These are phyloP conservation scores for Hyaloscypha bicolor DNA, from an alignment of 495 filamentous ascomycete genomes.

Conservation along the genomic window DNA sequence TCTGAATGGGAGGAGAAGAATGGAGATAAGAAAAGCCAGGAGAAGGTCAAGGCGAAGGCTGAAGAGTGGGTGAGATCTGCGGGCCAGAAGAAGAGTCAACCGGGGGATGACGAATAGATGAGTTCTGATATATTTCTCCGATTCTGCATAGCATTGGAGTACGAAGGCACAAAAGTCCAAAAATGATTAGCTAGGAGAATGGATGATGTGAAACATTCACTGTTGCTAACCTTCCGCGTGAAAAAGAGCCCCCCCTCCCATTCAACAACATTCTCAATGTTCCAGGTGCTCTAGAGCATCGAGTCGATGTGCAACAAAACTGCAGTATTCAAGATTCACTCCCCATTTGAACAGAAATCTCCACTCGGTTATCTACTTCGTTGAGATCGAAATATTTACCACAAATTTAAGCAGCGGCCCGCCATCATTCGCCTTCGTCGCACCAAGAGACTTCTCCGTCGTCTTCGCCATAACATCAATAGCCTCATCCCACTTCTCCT, in stretches of 20 bases:
- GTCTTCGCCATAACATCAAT: slow-evolving; percentile 28
- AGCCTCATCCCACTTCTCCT: slow-evolving; percentile 39
- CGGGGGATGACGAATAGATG: neutral
- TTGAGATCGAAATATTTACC: slow-evolving; percentile 23
- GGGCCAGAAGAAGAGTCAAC: slow-evolving; percentile 8
- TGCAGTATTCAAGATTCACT: no score
- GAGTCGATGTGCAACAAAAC: no score
- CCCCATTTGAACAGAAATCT: no score
- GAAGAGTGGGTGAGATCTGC: slow-evolving; percentile 55
- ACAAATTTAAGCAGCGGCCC: slow-evolving; percentile 19
- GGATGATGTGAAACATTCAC: neutral
- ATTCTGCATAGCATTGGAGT: slow-evolving; percentile 11
- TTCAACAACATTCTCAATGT: neutral
- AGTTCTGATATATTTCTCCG: neutral
- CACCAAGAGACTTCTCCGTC: slow-evolving; percentile 16
- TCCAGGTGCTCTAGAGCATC: no score
- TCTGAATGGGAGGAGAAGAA: slow-evolving; percentile 74
- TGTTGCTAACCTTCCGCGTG: neutral
- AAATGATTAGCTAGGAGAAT: neutral
- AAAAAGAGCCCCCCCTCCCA: neutral
- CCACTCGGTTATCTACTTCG: slow-evolving; percentile 13
- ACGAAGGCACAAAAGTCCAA: slow-evolving; percentile 7
- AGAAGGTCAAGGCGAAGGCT: slow-evolving; percentile 73
- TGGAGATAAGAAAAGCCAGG: slow-evolving; percentile 70
- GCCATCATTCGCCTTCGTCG: slow-evolving; percentile 8